Evolutionary conservation across 1,139 yeast genomes (phyloP), one percentile per base, ranked within the genome.

Genomic region (Taphrina confusa): DNA sequence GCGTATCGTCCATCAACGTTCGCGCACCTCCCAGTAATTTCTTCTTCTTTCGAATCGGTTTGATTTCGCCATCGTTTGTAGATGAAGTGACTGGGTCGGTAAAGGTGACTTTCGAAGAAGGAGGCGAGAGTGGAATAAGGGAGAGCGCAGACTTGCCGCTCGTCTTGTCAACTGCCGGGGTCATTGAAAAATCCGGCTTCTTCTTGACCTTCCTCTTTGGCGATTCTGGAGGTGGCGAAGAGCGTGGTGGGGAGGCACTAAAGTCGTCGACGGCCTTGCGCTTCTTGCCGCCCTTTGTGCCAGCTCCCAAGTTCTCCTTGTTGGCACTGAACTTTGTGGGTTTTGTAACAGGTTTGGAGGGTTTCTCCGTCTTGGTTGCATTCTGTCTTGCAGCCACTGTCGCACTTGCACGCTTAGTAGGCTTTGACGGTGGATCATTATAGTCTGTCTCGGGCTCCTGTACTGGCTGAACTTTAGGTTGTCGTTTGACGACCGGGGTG

Each of bases 1-100:
- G 58, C 36, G 58, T 54, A 25, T 54, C 58, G 36, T 54, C 58
- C 58, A 54, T 54, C 36, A 54, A 25, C 18, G 58, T 54, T 28
- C 51, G 23, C 28, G 39, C 34, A 9, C 51, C 58, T 9, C 58
- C 58, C 20, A 54, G 27, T 22, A 54, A 34, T 36, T 54, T 54
- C 23, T 47, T 34, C 45, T 54, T 54, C 45, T 54, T 54, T 51
- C 45, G 30, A n/a, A 42, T 27, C 12, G 49, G 44, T 22, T 42
- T 44, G 44, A 33, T 33, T n/a, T 25, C 51, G 9, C 14, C 44
- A 12, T 54, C 58, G 12, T 42, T 25, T n/a, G 16, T 12, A 12
- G 47, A 23, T 6, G 30, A 8, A 9, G 46, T 23, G 46, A 9
- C 28, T 37, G 46, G 12, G 11, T 30, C 34, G 5, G 34, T 28